phyloP scores from a whole-genome alignment of 805 yeast species.

The Naumovozyma baii region DNA sequence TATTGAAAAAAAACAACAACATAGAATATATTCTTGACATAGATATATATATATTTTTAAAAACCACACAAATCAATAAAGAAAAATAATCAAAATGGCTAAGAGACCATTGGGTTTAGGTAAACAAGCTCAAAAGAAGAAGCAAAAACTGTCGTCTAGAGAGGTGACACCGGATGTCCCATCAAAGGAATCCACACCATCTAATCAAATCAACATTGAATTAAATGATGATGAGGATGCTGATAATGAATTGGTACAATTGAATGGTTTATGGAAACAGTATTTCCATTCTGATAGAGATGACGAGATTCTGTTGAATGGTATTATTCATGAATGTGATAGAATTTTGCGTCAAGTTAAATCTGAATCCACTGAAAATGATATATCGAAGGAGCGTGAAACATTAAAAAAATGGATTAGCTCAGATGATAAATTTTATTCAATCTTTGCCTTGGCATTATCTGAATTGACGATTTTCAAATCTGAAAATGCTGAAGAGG shows the following conservation, averaged over 20 bases:
- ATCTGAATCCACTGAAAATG: background rate
- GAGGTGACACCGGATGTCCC: conserved; percentile 9
- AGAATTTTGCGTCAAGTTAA: background rate
- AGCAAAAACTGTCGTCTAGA: conserved; percentile 15
- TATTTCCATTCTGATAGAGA: conserved; percentile 48
- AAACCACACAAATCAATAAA: too few species aligned
- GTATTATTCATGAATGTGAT: conserved; percentile 89
- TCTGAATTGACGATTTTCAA: conserved; percentile 54
- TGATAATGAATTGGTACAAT: conserved; percentile 70
- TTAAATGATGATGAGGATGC: conserved; percentile 60
- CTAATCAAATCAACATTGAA: conserved; percentile 49
- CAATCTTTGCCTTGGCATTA: conserved; percentile 65
- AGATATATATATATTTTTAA: too few species aligned
- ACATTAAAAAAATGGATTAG: conserved; percentile 14
- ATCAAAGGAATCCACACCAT: conserved; percentile 17
- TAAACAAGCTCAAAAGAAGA: conserved; percentile 39
- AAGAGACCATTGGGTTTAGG: conserved; percentile 63
- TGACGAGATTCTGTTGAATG: conserved; percentile 60
- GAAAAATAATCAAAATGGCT: conserved; percentile 32
- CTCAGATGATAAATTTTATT: conserved; percentile 47
- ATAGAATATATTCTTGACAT: too few species aligned
- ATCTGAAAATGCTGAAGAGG: conserved; percentile 23
- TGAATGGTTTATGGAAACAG: conserved; percentile 62
- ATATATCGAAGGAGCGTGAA: conserved; percentile 28
- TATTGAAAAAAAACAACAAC: too few species aligned